phyloP scores from a whole-genome alignment of 305 asterid genomes.

The Fraxinus baroniana region DNA sequence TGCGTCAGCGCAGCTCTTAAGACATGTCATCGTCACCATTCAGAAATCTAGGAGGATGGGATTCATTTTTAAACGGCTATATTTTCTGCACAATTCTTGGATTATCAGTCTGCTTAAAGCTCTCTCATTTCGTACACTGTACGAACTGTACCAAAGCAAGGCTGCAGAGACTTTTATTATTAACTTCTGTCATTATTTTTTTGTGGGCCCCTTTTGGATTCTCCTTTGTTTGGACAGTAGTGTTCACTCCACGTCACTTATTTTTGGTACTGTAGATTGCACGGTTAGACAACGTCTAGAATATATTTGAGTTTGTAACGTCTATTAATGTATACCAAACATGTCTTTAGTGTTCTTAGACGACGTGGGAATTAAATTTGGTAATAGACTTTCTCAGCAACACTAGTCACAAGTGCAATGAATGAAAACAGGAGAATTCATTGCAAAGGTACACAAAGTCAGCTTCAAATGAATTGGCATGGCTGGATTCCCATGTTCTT shows the following conservation, averaged over 20 bases:
- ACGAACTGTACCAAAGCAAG: background rate
- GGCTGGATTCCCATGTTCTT: background rate
- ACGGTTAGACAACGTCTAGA: background rate
- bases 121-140: background rate
- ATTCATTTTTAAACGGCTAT: constrained; percentile 1
- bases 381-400: background rate
- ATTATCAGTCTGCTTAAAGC: background rate
- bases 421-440: background rate
- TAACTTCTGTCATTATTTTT: background rate
- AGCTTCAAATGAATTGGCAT: background rate
- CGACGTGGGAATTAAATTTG: background rate
- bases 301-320: background rate
- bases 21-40: background rate
- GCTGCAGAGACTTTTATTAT: background rate
- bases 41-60: background rate
- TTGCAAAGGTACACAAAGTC: background rate
- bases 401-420: background rate
- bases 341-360: background rate
- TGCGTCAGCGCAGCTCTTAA: background rate
- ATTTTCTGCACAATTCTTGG: background rate
- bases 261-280: background rate
- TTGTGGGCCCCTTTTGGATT: background rate
- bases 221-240: background rate
- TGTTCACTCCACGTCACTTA: background rate
- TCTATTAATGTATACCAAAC: background rate